These are phyloP conservation scores for Coemansia sp. DNA, from an alignment of 192 early-diverging fungal species.

Conservation along the genomic window DNA sequence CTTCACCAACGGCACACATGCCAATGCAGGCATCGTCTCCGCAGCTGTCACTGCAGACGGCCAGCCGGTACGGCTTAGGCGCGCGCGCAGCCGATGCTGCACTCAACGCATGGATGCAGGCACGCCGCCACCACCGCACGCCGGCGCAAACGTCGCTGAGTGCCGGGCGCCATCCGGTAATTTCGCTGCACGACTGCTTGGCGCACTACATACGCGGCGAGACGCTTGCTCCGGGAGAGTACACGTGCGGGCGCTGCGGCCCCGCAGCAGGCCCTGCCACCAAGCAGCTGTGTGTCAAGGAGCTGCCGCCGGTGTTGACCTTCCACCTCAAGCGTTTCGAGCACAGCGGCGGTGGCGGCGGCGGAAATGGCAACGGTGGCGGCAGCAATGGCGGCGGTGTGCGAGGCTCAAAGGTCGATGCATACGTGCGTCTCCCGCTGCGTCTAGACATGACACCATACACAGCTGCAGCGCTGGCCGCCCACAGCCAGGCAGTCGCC, in stretches of 20 bases:
- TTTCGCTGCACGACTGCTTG: conserved; percentile 54
- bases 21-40: neutral
- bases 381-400: neutral
- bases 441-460: conserved; percentile 91
- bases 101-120: conserved; percentile 22
- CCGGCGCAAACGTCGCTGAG: conserved; percentile 19
- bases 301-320: conserved; percentile 82
- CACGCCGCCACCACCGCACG: conserved; percentile 7
- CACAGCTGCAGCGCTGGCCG: conserved; percentile 63
- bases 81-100: conserved; percentile 27
- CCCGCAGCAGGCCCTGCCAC: conserved; percentile 64
- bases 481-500: conserved; percentile 43
- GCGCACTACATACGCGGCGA: conserved; percentile 78
- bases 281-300: conserved; percentile 87
- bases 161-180: conserved; percentile 25
- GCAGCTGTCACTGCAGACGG: neutral
- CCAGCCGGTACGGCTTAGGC: neutral
- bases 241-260: conserved; percentile 71
- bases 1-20: neutral
- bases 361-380: conserved; percentile 33
- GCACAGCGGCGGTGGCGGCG: conserved; percentile 50
- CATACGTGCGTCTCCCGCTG: conserved; percentile 79
- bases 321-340: conserved; percentile 96
- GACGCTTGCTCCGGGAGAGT: conserved; percentile 66
- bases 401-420: conserved; percentile 76